phyloP scores from a whole-genome alignment of 331 rosid species.

The Stylosanthes scabra region DNA sequence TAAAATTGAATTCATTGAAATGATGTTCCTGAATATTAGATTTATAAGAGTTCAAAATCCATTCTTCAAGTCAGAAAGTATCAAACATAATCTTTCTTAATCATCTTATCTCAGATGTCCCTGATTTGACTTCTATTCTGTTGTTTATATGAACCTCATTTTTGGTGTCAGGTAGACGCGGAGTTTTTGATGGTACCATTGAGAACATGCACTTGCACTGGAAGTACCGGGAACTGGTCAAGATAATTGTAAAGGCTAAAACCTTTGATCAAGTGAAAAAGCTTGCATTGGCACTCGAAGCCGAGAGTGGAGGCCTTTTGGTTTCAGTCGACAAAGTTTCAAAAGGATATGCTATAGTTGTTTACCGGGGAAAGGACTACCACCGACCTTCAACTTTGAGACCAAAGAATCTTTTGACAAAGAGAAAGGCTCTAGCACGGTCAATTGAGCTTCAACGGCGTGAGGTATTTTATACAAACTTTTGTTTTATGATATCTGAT shows the following conservation, averaged over 20 bases:
- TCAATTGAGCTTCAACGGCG: constrained; percentile 95
- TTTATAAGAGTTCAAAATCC: constrained; percentile 28
- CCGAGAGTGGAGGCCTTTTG: constrained; percentile 95
- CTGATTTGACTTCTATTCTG: background rate
- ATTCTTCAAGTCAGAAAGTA: constrained; percentile 8
- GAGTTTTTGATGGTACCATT: constrained; percentile 94
- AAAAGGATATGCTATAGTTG: constrained; percentile 77
- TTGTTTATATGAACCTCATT: constrained; percentile 42
- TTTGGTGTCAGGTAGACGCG: constrained; percentile 82
- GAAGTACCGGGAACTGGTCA: constrained; percentile 93
- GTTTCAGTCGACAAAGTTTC: constrained; percentile 92
- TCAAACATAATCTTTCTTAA: constrained; percentile 1
- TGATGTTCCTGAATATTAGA: constrained; percentile 22
- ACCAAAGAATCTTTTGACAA: constrained; percentile 96
- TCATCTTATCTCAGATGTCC: background rate
- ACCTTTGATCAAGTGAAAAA: constrained; percentile 83
- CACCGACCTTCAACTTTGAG: constrained; percentile 79
- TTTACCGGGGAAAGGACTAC: constrained; percentile 86
- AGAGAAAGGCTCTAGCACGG: constrained; percentile 95
- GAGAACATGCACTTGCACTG: constrained; percentile 99
- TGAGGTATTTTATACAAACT: constrained; percentile 59
- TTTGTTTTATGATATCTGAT: background rate
- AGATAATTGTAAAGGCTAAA: constrained; percentile 79
- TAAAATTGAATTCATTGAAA: background rate
- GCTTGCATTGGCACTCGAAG: constrained; percentile 91